These are phyloP conservation scores for Pichia rugopelliculosa DNA, from an alignment of 805 yeast species.

Conservation along the genomic window DNA sequence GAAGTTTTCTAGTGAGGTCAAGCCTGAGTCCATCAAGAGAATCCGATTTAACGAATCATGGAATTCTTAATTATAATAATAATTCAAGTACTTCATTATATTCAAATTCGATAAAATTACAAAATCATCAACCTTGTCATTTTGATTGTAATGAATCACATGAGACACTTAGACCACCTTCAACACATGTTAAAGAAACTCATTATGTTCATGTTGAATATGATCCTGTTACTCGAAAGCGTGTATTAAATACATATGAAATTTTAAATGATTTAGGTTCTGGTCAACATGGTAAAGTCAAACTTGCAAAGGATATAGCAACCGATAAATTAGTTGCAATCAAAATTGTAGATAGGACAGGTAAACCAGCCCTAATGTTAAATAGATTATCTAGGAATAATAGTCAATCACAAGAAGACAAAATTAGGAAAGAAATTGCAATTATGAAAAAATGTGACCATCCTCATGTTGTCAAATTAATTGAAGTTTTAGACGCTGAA, in stretches of 20 bases:
- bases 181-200: conserved; percentile 68
- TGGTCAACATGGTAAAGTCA: conserved; percentile 99
- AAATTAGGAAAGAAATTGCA: conserved; percentile 79
- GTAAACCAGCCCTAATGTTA: conserved; percentile 36
- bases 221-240: conserved; percentile 78
- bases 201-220: conserved; percentile 72
- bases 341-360: conserved; percentile 78
- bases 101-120: background rate
- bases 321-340: conserved; percentile 74
- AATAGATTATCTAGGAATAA: conserved; percentile 33
- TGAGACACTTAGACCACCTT: background rate
- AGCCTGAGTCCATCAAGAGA: conserved; percentile 9
- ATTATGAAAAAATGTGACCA: conserved; percentile 89
- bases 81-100: conserved; percentile 5
- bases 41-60: background rate
- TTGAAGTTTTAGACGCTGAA: conserved; percentile 83
- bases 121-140: background rate
- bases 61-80: background rate
- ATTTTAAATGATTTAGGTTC: conserved; percentile 80
- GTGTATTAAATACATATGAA: conserved; percentile 84
- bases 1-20: conserved; percentile 6
- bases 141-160: conserved; percentile 1
- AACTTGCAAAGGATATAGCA: conserved; percentile 72
- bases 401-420: conserved; percentile 48
- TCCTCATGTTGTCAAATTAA: conserved; percentile 82